Evolutionary conservation across 2,329 filamentous ascomycete species (phyloP).

Genomic region (Sporothrix curviconia): DNA sequence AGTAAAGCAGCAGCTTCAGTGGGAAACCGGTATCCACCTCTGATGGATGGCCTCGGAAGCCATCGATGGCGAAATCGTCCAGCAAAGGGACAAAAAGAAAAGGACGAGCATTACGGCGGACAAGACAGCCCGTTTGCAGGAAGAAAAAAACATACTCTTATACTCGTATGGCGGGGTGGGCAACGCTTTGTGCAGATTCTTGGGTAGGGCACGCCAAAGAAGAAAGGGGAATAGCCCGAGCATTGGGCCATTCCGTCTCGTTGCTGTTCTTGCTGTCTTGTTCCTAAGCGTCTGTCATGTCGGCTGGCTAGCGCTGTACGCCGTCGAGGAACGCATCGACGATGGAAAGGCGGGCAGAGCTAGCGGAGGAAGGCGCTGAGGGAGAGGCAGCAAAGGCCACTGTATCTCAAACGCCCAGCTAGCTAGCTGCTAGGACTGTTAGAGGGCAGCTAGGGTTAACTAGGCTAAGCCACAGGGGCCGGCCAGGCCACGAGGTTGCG

Average conservation of each 20-base stretch:
- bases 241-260: no score
- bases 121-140: neutral
- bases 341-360: slow-evolving; percentile 8
- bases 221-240: neutral
- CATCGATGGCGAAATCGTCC: neutral
- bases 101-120: neutral
- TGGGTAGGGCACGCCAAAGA: neutral
- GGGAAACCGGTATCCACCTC: no score
- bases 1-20: no score
- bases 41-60: neutral
- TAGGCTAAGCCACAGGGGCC: no score
- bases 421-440: neutral
- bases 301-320: slow-evolving; percentile 12
- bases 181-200: no score
- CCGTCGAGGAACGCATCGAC: slow-evolving; percentile 15
- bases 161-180: neutral
- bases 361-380: neutral
- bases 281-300: neutral
- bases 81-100: neutral
- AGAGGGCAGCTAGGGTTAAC: no score
- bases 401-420: neutral
- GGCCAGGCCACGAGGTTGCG: no score
- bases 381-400: neutral
- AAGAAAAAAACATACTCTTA: neutral
- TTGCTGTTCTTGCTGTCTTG: neutral